Evolutionary conservation across 139 green algal genomes (phyloP).

Genomic region (Volvox africanus): DNA sequence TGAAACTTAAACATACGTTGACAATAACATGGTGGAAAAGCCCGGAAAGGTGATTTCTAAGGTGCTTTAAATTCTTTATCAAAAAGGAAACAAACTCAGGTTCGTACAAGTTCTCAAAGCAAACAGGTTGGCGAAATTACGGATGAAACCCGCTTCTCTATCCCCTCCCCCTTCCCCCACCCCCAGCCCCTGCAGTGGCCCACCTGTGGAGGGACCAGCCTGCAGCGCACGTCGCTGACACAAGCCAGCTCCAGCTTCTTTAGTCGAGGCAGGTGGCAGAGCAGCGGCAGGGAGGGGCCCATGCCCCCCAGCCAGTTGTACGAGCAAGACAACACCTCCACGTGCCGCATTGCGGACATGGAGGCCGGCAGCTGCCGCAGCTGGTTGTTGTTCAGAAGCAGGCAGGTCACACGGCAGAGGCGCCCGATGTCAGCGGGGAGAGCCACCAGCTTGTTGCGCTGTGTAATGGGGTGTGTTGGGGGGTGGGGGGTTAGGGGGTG

Average conservation of each 20-base stretch:
- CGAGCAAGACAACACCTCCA: constrained; percentile 19
- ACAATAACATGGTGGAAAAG: too few species aligned
- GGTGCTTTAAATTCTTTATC: too few species aligned
- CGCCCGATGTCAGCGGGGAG: constrained; percentile 27
- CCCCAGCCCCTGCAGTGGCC: too few species aligned
- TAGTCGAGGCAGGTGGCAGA: constrained; percentile 20
- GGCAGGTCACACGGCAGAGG: neutral
- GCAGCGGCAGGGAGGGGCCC: constrained; percentile 15
- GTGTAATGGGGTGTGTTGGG: neutral
- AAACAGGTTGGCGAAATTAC: too few species aligned
- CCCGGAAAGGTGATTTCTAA: too few species aligned
- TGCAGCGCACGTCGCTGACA: constrained; percentile 37
- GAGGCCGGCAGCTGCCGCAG: constrained; percentile 8
- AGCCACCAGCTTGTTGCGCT: constrained; percentile 32
- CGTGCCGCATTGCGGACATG: neutral
- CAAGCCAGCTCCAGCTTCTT: constrained; percentile 37
- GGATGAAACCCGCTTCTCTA: too few species aligned
- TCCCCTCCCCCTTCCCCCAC: too few species aligned
- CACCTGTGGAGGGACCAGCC: constrained; percentile 39
- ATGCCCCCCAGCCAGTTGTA: constrained; percentile 47
- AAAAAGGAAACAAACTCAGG: too few species aligned
- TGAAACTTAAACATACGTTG: too few species aligned
- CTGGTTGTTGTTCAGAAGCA: constrained; percentile 43
- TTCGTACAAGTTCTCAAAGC: too few species aligned
- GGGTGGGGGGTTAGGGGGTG: neutral